A percentile compares a stretch with the other conserved stretches of the same genome.
Evolutionary conservation across 495 filamentous ascomycete genomes (phyloP).

Genomic region (Penicillium malachiteum): DNA sequence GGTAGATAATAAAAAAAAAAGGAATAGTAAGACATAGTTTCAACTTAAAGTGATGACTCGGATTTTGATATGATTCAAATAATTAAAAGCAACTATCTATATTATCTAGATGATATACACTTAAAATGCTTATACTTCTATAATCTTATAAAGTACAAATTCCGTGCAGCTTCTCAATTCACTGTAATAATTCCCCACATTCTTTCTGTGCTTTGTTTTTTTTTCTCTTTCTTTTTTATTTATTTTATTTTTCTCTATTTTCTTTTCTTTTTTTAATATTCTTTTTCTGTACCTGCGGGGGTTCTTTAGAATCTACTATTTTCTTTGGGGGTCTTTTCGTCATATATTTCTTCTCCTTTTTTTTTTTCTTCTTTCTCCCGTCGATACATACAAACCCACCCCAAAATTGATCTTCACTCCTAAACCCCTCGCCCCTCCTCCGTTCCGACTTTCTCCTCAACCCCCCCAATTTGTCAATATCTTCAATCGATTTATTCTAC

Average conservation of each 20-base stretch:
- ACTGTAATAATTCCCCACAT: background rate
- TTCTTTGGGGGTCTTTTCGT: background rate
- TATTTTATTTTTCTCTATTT: background rate
- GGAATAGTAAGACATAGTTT: conserved; percentile 5
- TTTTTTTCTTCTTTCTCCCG: conserved; percentile 10
- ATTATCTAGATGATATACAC: too few species aligned
- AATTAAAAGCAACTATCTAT: conserved; percentile 1
- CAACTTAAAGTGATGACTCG: background rate
- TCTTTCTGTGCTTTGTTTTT: background rate
- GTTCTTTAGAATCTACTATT: background rate
- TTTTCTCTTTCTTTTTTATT: background rate
- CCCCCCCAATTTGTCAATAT: background rate
- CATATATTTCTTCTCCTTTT: conserved; percentile 2
- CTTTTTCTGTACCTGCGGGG: background rate
- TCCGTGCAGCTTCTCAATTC: too few species aligned
- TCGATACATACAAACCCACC: conserved; percentile 9
- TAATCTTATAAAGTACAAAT: background rate
- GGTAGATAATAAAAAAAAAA: background rate
- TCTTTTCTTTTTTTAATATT: background rate
- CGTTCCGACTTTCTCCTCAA: conserved; percentile 4
- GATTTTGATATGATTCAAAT: background rate
- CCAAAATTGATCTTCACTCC: conserved; percentile 30
- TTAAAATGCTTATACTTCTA: background rate
- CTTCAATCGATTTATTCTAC: background rate
- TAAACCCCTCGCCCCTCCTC: conserved; percentile 18